phyloP scores from a whole-genome alignment of 2,329 filamentous ascomycete species.

The Sodiomyces alkalinus region DNA sequence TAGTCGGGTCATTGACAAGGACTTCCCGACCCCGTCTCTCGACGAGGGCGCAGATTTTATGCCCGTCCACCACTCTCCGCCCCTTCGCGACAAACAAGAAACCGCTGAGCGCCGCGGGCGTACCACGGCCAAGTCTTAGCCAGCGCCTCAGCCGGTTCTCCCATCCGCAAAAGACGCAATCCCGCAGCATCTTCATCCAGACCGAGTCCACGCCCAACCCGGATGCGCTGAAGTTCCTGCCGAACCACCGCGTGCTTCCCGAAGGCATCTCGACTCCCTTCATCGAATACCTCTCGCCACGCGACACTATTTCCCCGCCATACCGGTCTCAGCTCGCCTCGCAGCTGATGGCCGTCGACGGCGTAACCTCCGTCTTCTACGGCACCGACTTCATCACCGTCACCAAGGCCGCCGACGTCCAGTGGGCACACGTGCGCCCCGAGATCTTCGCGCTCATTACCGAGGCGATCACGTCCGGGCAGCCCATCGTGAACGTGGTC shows the following conservation, averaged over 20 bases:
- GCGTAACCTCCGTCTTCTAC: constrained; percentile 90
- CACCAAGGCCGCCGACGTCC: constrained; percentile 73
- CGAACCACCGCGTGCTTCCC: constrained; percentile 76
- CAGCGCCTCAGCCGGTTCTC: constrained; percentile 10
- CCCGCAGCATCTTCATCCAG: constrained; percentile 88
- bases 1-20: no score
- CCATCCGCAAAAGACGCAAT: not conserved
- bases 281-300: constrained; percentile 81
- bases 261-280: constrained; percentile 57
- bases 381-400: constrained; percentile 94
- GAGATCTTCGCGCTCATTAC: constrained; percentile 94
- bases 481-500: constrained; percentile 60
- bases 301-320: constrained; percentile 75
- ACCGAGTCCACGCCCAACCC: constrained; percentile 87
- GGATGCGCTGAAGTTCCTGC: constrained; percentile 94
- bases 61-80: no score
- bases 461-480: constrained; percentile 73
- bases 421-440: constrained; percentile 90
- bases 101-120: no score
- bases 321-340: constrained; percentile 85
- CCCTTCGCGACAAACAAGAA: no score
- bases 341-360: constrained; percentile 83
- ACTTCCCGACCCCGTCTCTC: no score
- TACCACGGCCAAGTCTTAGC: no score
- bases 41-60: no score